Evolutionary conservation across 2,329 filamentous ascomycete species (phyloP).

Genomic region (Cladosporium sp.): DNA sequence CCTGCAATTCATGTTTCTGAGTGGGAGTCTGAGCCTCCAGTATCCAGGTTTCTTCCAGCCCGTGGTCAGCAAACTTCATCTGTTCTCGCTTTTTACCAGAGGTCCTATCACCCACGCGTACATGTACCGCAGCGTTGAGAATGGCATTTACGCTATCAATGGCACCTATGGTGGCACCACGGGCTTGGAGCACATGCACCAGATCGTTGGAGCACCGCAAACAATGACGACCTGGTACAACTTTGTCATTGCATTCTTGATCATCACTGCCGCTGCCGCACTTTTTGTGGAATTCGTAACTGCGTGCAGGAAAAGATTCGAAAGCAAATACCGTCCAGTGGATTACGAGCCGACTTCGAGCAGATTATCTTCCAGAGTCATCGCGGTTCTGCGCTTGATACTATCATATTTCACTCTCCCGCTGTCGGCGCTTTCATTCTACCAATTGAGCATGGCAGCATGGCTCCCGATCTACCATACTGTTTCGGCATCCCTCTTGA

Average conservation of each 20-base stretch:
- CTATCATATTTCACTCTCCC: conserved; percentile 9
- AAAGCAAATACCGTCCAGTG: background rate
- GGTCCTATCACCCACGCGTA: background rate
- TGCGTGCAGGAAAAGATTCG: background rate
- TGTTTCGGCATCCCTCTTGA: background rate
- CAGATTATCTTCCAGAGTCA: background rate
- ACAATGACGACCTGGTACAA: conserved; percentile 4
- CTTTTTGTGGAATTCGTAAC: background rate
- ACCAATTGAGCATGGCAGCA: background rate
- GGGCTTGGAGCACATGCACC: conserved; percentile 9
- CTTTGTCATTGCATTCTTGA: conserved; percentile 1
- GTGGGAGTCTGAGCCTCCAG: conserved; percentile 1
- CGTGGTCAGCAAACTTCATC: conserved; percentile 1
- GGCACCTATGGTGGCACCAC: conserved; percentile 6
- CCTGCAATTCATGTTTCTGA: conserved; percentile 4
- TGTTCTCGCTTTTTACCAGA: conserved; percentile 1
- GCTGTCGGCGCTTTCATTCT: conserved; percentile 3
- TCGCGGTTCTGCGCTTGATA: background rate
- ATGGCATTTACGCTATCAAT: conserved; percentile 8
- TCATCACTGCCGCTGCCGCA: background rate
- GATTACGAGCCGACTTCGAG: background rate
- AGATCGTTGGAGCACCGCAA: conserved; percentile 6
- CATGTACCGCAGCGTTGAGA: background rate
- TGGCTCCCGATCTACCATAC: background rate
- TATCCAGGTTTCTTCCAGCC: conserved; percentile 9